These are phyloP conservation scores for Solanum tacnaense DNA, from an alignment of 257 asterid species.

Conservation along the genomic window DNA sequence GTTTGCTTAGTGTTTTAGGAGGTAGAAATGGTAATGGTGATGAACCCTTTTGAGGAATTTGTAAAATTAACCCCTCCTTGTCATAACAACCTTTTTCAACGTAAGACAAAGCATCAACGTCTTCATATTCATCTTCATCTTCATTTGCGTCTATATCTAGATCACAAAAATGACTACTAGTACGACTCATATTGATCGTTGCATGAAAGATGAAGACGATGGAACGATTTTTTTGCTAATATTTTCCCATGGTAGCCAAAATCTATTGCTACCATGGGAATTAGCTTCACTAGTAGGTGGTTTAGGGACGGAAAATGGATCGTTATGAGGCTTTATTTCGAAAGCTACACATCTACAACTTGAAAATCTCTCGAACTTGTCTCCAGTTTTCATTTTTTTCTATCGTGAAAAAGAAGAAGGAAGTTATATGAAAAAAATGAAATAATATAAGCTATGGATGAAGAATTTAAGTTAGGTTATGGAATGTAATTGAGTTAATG, in stretches of 20 bases:
- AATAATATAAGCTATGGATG: neutral
- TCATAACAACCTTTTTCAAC: constrained; percentile 36
- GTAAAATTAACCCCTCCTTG: neutral
- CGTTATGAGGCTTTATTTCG: constrained; percentile 53
- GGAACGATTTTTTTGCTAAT: constrained; percentile 23
- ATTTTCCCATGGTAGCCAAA: constrained; percentile 42
- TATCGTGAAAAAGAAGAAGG: neutral
- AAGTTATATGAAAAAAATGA: neutral
- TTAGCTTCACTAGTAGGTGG: neutral
- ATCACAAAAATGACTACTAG: constrained; percentile 74
- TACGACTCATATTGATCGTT: constrained; percentile 41
- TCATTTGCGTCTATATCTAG: constrained; percentile 18
- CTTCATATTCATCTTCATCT: constrained; percentile 9
- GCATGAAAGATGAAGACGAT: constrained; percentile 8
- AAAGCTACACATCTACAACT: constrained; percentile 78
- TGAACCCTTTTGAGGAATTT: neutral
- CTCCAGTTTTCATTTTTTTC: constrained; percentile 18
- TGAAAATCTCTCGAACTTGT: constrained; percentile 29
- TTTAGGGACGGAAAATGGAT: constrained; percentile 29
- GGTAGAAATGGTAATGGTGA: constrained; percentile 8
- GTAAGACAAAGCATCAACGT: constrained; percentile 9
- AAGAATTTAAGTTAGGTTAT: neutral
- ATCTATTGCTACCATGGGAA: constrained; percentile 6
- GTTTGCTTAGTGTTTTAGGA: constrained; percentile 6
- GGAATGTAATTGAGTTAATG: neutral